phyloP scores from a whole-genome alignment of 768 basidiomycete genomes.

The Exsudoporus frostii region DNA sequence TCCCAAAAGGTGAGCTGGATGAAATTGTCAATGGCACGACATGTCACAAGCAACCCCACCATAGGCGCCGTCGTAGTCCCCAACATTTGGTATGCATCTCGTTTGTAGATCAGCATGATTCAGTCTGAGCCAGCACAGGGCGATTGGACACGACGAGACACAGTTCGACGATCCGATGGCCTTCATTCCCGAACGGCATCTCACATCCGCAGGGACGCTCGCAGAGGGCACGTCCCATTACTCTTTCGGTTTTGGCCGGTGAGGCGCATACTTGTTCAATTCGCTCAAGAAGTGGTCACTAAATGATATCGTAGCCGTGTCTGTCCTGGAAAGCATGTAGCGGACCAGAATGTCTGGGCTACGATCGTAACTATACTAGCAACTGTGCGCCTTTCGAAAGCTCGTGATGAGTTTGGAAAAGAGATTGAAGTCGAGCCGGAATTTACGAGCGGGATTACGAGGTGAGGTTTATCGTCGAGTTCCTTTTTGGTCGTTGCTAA shows the following conservation, averaged over 20 bases:
- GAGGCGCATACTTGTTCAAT: neutral
- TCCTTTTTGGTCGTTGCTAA: neutral
- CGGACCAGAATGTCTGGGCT: slow-evolving; percentile 32
- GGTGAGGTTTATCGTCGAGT: slow-evolving; percentile 5
- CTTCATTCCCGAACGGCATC: slow-evolving; percentile 57
- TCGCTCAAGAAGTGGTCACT: neutral
- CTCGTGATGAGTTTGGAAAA: slow-evolving; percentile 27
- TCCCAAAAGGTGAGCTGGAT: slow-evolving; percentile 24
- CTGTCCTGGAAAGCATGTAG: slow-evolving; percentile 37
- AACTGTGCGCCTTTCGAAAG: slow-evolving; percentile 26
- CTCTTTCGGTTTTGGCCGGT: slow-evolving; percentile 29
- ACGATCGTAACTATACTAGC: slow-evolving; percentile 31
- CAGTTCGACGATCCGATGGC: slow-evolving; percentile 49
- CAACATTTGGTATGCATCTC: slow-evolving; percentile 24
- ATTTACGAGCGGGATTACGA: slow-evolving; percentile 23
- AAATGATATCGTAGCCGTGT: slow-evolving; percentile 14
- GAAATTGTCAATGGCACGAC: neutral
- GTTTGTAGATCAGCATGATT: neutral
- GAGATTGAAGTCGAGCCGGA: slow-evolving; percentile 25
- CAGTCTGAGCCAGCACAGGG: slow-evolving; percentile 29
- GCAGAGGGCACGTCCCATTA: neutral
- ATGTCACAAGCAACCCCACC: neutral
- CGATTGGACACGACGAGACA: slow-evolving; percentile 46
- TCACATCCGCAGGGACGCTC: slow-evolving; percentile 26
- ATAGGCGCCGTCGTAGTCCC: slow-evolving; percentile 21